Conservation (phyloP, 495 filamentous ascomycete genomes). For the Aspergillus conjunctus region DNA sequence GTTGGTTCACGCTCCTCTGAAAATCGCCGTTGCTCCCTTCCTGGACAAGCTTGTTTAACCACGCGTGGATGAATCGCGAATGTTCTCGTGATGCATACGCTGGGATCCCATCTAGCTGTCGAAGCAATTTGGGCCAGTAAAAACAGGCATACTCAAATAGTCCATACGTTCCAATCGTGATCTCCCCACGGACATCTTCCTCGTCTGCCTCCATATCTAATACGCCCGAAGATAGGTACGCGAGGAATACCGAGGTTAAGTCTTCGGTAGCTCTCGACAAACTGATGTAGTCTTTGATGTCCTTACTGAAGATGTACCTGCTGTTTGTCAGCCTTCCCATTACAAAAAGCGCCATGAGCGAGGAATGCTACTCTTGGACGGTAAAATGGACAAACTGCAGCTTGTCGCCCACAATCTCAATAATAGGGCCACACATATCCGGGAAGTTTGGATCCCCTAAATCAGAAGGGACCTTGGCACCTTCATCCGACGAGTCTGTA, state of each 20-base stretch:
- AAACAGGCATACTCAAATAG: not conserved
- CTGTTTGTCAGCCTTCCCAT: not conserved
- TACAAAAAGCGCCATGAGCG: not conserved
- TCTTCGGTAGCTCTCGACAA: not conserved
- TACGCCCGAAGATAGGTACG: not conserved
- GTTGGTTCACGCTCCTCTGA: not conserved
- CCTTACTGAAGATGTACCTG: not conserved
- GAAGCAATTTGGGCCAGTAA: not conserved
- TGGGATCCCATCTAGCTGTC: not conserved
- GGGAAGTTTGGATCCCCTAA: not conserved
- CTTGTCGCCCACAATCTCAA: not conserved
- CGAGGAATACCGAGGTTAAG: not conserved
- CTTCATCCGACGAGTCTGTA: not conserved
- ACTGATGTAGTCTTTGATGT: not conserved
- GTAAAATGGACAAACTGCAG: conserved; percentile 1
- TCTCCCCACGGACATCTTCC: not conserved
- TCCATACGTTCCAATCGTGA: not conserved
- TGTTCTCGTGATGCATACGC: not conserved
- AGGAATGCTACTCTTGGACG: not conserved
- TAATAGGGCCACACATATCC: not conserved
- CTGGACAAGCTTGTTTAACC: not conserved
- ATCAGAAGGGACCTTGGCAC: not conserved
- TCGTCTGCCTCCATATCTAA: not conserved
- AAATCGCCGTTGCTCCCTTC: not conserved
- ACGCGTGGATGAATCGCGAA: not conserved